These are phyloP conservation scores for Xerocomellus intermedius DNA, from an alignment of 768 basidiomycete genomes.

Conservation along the genomic window DNA sequence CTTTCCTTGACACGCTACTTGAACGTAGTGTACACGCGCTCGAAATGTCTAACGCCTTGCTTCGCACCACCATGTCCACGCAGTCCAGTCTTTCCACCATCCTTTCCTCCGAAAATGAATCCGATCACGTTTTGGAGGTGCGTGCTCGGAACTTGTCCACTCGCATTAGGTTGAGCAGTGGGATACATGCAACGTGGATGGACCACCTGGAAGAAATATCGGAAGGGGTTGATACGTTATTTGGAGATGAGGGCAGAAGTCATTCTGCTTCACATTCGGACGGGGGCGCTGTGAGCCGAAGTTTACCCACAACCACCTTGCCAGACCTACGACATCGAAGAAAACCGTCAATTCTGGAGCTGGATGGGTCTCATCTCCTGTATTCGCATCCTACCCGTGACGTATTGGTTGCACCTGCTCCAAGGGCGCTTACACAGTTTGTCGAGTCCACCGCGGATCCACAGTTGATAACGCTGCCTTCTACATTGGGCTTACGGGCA, in stretches of 20 bases:
- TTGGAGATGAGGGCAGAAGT: conserved; percentile 32
- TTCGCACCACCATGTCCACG: conserved; percentile 74
- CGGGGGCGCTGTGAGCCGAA: conserved; percentile 39
- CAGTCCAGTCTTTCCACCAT: conserved; percentile 54
- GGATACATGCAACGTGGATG: conserved; percentile 56
- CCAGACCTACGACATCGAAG: conserved; percentile 36
- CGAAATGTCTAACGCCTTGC: conserved; percentile 78
- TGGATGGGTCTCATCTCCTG: conserved; percentile 42
- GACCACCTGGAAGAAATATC: conserved; percentile 67
- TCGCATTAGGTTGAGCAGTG: conserved; percentile 46
- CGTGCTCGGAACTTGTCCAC: conserved; percentile 53
- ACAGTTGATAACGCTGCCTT: conserved; percentile 57
- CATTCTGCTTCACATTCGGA: conserved; percentile 3
- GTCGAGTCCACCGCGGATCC: conserved; percentile 56
- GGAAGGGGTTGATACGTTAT: conserved; percentile 58
- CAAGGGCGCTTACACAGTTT: conserved; percentile 75
- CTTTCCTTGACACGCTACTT: conserved; percentile 72
- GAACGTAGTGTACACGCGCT: conserved; percentile 82
- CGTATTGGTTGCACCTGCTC: conserved; percentile 62
- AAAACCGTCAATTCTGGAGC: conserved; percentile 47
- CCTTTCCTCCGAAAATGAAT: conserved; percentile 45
- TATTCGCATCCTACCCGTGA: conserved; percentile 52
- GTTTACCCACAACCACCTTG: conserved; percentile 42
- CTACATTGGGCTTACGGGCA: conserved; percentile 64
- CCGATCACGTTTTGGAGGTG: conserved; percentile 46